These are phyloP conservation scores for Ceratocystis cacaofunesta DNA, from an alignment of 2,329 filamentous ascomycete species.

Conservation along the genomic window DNA sequence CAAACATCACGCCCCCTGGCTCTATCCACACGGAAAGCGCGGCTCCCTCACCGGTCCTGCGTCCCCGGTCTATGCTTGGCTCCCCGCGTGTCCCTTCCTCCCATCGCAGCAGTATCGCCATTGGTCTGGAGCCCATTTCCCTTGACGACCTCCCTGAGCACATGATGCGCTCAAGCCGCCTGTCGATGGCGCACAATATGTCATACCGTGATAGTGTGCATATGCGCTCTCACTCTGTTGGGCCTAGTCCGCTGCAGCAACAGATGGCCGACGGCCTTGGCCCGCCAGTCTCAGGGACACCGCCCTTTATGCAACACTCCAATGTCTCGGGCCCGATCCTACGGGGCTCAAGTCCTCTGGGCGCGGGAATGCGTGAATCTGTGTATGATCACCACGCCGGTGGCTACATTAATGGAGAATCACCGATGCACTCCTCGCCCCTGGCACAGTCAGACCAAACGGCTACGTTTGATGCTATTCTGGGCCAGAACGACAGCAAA, in stretches of 20 bases:
- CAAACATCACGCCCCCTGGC: slow-evolving; percentile 17
- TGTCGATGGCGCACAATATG: slow-evolving; percentile 7
- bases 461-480: slow-evolving; percentile 36
- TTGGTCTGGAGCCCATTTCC: slow-evolving; percentile 30
- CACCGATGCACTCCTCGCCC: slow-evolving; percentile 18
- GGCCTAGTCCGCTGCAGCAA: slow-evolving; percentile 12
- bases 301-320: slow-evolving; percentile 9
- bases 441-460: slow-evolving; percentile 21
- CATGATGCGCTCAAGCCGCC: slow-evolving; percentile 11
- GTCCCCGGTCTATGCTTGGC: slow-evolving; percentile 8
- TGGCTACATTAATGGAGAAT: slow-evolving; percentile 12
- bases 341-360: slow-evolving; percentile 22
- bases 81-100: slow-evolving; percentile 11
- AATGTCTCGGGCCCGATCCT: slow-evolving; percentile 10
- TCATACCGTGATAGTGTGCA: slow-evolving; percentile 10
- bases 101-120: slow-evolving; percentile 29
- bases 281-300: slow-evolving; percentile 13
- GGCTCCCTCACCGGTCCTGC: slow-evolving; percentile 10
- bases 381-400: slow-evolving; percentile 22
- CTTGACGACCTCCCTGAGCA: slow-evolving; percentile 14
- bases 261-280: slow-evolving; percentile 15
- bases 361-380: slow-evolving; percentile 19
- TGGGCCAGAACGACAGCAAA: slow-evolving; percentile 22
- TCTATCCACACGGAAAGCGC: slow-evolving; percentile 8
- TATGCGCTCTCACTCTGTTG: slow-evolving; percentile 12